phyloP scores from a whole-genome alignment of 495 filamentous ascomycete species.

The Lepidopterella palustris region DNA sequence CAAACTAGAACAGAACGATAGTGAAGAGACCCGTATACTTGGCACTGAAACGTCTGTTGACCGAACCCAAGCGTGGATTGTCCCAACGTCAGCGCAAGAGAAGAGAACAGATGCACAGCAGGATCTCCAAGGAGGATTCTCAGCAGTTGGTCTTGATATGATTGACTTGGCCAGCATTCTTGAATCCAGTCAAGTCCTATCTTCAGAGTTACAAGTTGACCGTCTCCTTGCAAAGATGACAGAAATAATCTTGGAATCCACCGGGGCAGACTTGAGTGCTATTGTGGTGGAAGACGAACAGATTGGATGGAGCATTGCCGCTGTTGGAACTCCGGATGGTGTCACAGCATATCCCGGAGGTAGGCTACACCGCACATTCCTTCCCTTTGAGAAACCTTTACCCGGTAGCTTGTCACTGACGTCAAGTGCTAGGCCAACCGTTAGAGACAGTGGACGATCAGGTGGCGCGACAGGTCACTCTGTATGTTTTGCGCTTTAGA shows the following conservation, averaged over 20 bases:
- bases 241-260: slow-evolving; percentile 80
- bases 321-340: slow-evolving; percentile 62
- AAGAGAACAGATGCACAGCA: slow-evolving; percentile 37
- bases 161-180: slow-evolving; percentile 83
- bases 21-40: slow-evolving; percentile 41
- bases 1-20: slow-evolving; percentile 51
- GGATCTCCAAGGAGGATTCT: slow-evolving; percentile 28
- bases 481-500: slow-evolving; percentile 77
- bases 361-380: no score
- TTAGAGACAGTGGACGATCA: slow-evolving; percentile 57
- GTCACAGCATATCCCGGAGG: slow-evolving; percentile 55
- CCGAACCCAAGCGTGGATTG: slow-evolving; percentile 58
- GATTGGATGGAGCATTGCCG: slow-evolving; percentile 67
- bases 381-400: no score
- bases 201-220: slow-evolving; percentile 79
- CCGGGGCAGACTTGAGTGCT: slow-evolving; percentile 71
- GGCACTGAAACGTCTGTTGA: slow-evolving; percentile 51
- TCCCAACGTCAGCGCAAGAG: slow-evolving; percentile 30
- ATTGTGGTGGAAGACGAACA: slow-evolving; percentile 72
- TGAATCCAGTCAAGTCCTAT: slow-evolving; percentile 83
- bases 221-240: slow-evolving; percentile 82
- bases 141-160: slow-evolving; percentile 54
- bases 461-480: slow-evolving; percentile 69
- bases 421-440: no score
- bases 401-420: no score